phyloP scores from a whole-genome alignment of 2,329 filamentous ascomycete genomes.

The Aspergillus latus region DNA sequence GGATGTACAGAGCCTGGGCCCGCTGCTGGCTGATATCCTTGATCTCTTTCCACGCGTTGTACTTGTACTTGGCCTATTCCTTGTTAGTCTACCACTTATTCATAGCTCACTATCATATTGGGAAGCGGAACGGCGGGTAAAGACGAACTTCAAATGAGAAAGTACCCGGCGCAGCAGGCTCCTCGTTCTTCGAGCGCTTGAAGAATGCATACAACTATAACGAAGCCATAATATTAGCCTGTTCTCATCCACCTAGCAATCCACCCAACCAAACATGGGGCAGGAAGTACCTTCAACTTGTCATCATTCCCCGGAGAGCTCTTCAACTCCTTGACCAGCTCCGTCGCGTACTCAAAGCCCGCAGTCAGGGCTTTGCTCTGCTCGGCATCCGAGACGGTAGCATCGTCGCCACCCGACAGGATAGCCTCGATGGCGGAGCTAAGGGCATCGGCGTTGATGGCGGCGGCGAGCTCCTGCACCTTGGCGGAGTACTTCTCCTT shows the following conservation, averaged over 20 bases:
- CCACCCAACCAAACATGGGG: not conserved
- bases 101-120: not conserved
- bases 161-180: constrained; percentile 20
- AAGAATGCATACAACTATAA: constrained; percentile 24
- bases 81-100: not conserved
- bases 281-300: constrained; percentile 34
- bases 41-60: constrained; percentile 71
- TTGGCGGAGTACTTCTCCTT: constrained; percentile 30
- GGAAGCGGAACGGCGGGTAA: not conserved
- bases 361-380: constrained; percentile 27
- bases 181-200: constrained; percentile 17
- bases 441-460: constrained; percentile 27
- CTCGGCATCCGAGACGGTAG: constrained; percentile 17
- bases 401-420: constrained; percentile 20
- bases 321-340: constrained; percentile 31
- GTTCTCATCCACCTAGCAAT: not conserved
- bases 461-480: constrained; percentile 29
- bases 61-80: constrained; percentile 75
- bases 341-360: constrained; percentile 34
- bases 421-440: constrained; percentile 28
- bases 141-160: constrained; percentile 21
- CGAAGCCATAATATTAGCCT: not conserved
- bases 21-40: constrained; percentile 63
- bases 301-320: constrained; percentile 26
- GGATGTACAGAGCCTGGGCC: constrained; percentile 76